Evolutionary conservation across 495 filamentous ascomycete species (phyloP), one percentile per base, ranked within the genome.

Genomic region (Xylaria venustula): DNA sequence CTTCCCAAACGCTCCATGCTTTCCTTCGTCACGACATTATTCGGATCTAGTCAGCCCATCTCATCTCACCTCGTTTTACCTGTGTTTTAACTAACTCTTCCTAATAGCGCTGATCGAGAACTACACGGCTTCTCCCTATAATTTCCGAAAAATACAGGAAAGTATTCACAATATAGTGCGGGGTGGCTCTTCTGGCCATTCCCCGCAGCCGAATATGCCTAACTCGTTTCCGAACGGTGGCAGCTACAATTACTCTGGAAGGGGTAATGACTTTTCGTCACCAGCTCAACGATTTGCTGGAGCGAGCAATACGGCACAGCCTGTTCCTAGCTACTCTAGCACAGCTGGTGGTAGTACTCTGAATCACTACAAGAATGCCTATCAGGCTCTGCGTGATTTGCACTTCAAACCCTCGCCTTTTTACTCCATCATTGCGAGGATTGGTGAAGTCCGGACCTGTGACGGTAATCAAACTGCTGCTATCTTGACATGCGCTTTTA

Each of bases 371-470:
- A 58, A 50, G 23, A 50, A 50, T 17, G 72, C 58, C 19, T 76
- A 25, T 65, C 71, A 44, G 70, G 73, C 17, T 42, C 3, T 41
- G 28, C 53, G 62, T 22, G 65, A 65, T 61, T 74, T 71, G 51
- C 74, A 74, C 30, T 95, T 91, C 73, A 93, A 91, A 66, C 76
- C 86, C 7, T 93, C 88, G 57, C 90, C 91, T 2, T 95, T 93
- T 67, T 94, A 88, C 66, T 83, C 79, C 0, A 76, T 91, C 30
- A 47, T 86, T 26, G 70, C 81, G 45, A 79, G 82, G 57, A 73
- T 95, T 1, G 86, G 88, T 7, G 71, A 79, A n/a, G 75, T 85
- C 3, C 76, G 81, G 34, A 81, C 84, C 54, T 92, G 87, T 60
- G 87, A 90, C 70, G 79, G 90, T 92, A 79, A 68, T 84, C 60